Percentiles rank a stretch among this genome's conserved stretches.
These are phyloP conservation scores for Phaffia australis DNA, from an alignment of 768 basidiomycete species.

Conservation along the genomic window DNA sequence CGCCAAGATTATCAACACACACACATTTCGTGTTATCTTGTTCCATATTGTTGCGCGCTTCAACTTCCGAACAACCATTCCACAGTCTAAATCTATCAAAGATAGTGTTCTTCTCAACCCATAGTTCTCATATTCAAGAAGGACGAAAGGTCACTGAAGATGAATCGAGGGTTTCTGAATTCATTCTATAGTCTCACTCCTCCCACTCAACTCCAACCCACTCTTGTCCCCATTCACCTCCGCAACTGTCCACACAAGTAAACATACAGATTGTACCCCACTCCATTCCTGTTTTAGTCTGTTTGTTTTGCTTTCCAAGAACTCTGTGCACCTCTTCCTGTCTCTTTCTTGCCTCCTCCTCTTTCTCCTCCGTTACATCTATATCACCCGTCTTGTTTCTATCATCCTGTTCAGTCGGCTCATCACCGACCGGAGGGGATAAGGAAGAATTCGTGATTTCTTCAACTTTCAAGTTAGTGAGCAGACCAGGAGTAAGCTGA, in stretches of 20 bases:
- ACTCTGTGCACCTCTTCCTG: conserved; percentile 44
- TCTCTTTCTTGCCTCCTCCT: conserved; percentile 60
- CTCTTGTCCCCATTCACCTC: conserved; percentile 60
- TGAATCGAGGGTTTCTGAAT: too few species aligned
- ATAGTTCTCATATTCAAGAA: too few species aligned
- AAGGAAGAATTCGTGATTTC: conserved; percentile 20
- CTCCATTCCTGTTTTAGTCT: conserved; percentile 61
- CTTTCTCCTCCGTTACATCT: conserved; percentile 36
- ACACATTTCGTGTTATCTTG: too few species aligned
- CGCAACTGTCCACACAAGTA: conserved; percentile 71
- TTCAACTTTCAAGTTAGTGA: conserved; percentile 53
- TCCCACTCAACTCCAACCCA: conserved; percentile 67
- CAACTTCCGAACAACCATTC: too few species aligned
- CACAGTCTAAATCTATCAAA: too few species aligned
- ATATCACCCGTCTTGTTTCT: conserved; percentile 14
- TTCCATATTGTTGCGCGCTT: too few species aligned
- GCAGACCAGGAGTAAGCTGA: conserved; percentile 88
- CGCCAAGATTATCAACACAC: too few species aligned
- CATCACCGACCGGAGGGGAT: not conserved
- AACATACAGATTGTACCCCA: conserved; percentile 91
- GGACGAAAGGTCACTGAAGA: too few species aligned
- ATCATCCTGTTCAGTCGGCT: too few species aligned
- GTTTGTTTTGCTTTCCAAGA: conserved; percentile 10
- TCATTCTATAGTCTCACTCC: conserved; percentile 36
- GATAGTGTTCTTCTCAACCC: too few species aligned